These are phyloP conservation scores for Areca catechu DNA, from an alignment of 176 grass and related monocot species.

Conservation along the genomic window DNA sequence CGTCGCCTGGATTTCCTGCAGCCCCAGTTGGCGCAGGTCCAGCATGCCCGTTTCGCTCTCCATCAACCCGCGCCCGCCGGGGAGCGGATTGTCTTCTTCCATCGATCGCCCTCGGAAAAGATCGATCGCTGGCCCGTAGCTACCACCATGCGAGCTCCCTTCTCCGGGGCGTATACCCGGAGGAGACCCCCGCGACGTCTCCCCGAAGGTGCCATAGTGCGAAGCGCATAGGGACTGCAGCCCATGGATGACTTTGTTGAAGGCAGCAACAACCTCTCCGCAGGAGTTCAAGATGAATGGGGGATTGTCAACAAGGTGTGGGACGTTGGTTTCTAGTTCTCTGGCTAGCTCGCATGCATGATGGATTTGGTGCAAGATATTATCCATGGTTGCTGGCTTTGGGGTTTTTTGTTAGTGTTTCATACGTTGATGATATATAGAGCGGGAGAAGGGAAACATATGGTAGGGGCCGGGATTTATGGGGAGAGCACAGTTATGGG, in stretches of 20 bases:
- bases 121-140: slow-evolving; percentile 7
- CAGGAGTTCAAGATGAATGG: slow-evolving; percentile 13
- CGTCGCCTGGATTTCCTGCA: no score
- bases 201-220: not conserved
- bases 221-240: not conserved
- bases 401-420: not conserved
- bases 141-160: not conserved
- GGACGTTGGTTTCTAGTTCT: slow-evolving; percentile 21
- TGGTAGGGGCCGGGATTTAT: not conserved
- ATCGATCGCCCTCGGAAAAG: not conserved
- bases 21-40: not conserved
- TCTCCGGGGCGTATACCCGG: no score
- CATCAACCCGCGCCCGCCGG: not conserved
- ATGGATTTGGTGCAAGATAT: slow-evolving; percentile 16
- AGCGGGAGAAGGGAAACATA: not conserved
- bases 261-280: slow-evolving; percentile 8
- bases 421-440: no score
- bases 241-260: slow-evolving; percentile 1
- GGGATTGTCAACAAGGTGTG: not conserved
- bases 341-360: slow-evolving; percentile 27
- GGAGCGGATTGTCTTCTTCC: not conserved
- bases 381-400: slow-evolving; percentile 20
- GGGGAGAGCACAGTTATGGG: not conserved
- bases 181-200: no score
- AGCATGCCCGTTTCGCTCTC: not conserved